phyloP scores from a whole-genome alignment of 805 yeast species.

The Vanderwaltozyma tropicalis region DNA sequence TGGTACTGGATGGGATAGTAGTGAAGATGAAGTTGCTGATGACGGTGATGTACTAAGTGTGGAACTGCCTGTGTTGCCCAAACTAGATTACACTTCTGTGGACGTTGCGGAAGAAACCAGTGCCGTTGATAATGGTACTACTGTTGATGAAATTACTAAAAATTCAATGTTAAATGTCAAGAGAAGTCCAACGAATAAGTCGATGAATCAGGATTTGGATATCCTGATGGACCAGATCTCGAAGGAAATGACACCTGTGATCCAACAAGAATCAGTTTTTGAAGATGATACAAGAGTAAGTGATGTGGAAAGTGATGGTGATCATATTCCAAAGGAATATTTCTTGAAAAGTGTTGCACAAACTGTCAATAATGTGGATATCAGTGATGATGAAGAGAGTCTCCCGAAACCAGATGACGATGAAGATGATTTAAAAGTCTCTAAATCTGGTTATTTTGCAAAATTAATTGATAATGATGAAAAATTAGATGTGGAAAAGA shows the following conservation, averaged over 20 bases:
- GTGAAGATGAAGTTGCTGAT: slow-evolving; percentile 12
- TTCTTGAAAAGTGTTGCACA: slow-evolving; percentile 1
- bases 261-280: slow-evolving; percentile 5
- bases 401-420: too few relatives aligned
- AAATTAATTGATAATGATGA: slow-evolving; percentile 2
- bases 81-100: slow-evolving; percentile 12
- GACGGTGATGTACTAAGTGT: background rate
- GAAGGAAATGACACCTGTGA: slow-evolving; percentile 23
- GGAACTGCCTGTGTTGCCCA: slow-evolving; percentile 20
- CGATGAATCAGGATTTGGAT: slow-evolving; percentile 23
- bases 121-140: background rate
- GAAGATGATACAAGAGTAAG: background rate
- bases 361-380: background rate
- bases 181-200: slow-evolving; percentile 6
- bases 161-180: too few relatives aligned
- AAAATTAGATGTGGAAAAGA: background rate
- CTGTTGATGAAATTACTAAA: background rate
- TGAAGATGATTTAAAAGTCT: slow-evolving; percentile 6
- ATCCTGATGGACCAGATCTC: slow-evolving; percentile 25
- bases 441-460: background rate
- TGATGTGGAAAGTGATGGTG: background rate
- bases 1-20: slow-evolving; percentile 34
- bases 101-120: background rate
- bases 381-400: background rate
- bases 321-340: slow-evolving; percentile 3